Percentiles rank a stretch among this genome's conserved stretches.
These are phyloP conservation scores for Dactylellina drechsleri DNA, from an alignment of 2,329 filamentous ascomycete genomes.

Conservation along the genomic window DNA sequence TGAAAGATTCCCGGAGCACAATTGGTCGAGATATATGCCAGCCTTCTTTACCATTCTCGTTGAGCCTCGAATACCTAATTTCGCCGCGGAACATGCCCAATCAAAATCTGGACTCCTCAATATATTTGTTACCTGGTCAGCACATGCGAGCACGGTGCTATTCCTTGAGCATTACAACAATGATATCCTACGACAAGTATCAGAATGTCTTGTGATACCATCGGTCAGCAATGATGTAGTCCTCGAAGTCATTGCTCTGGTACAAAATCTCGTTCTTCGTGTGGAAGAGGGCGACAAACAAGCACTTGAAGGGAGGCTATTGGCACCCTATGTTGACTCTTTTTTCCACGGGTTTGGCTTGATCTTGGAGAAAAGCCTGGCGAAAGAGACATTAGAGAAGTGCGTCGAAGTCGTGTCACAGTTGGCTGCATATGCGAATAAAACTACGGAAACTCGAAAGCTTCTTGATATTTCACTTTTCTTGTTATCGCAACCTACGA, in stretches of 20 bases:
- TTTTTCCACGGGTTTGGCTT: constrained; percentile 75
- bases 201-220: constrained; percentile 75
- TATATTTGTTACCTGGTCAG: constrained; percentile 83
- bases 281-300: constrained; percentile 67
- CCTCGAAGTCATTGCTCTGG: constrained; percentile 78
- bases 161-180: constrained; percentile 74
- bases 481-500: constrained; percentile 83
- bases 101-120: constrained; percentile 84
- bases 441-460: constrained; percentile 75
- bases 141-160: constrained; percentile 71
- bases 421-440: constrained; percentile 75
- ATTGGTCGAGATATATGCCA: constrained; percentile 77
- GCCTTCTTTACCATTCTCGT: constrained; percentile 79
- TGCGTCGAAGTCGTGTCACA: constrained; percentile 82
- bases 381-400: constrained; percentile 79
- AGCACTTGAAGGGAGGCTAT: constrained; percentile 68
- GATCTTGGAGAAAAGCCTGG: constrained; percentile 72
- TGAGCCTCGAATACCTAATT: constrained; percentile 77
- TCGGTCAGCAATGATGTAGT: constrained; percentile 89
- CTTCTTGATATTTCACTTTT: constrained; percentile 83
- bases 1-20: constrained; percentile 73
- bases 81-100: constrained; percentile 87
- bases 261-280: constrained; percentile 74
- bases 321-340: constrained; percentile 69
- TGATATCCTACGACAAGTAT: constrained; percentile 73